phyloP scores from a whole-genome alignment of 1,284 basidiomycete species.

The Apiotrichum montevideense region DNA sequence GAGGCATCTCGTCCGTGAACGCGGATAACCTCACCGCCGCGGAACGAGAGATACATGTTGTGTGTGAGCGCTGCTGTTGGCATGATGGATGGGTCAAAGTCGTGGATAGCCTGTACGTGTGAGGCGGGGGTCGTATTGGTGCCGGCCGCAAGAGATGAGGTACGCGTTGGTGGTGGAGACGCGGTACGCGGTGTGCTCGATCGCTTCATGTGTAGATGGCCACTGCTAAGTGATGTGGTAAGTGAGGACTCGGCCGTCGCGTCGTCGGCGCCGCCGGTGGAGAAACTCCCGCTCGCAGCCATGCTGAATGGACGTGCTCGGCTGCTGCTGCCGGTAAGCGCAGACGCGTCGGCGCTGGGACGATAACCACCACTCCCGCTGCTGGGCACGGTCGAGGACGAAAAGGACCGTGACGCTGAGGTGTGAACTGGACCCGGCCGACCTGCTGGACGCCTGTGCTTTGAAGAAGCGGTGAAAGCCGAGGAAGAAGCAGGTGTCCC shows the following conservation, averaged over 20 bases:
- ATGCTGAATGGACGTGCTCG: not conserved
- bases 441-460: not conserved
- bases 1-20: constrained; percentile 79
- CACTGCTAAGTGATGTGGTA: not conserved
- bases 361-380: too few species aligned
- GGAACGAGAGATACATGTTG: constrained; percentile 80
- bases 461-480: not conserved
- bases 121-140: not conserved
- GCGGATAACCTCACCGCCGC: constrained; percentile 81
- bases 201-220: not conserved
- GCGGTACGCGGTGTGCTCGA: constrained; percentile 4
- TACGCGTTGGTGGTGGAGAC: constrained; percentile 6
- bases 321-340: not conserved
- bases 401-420: not conserved
- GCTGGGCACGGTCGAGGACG: not conserved
- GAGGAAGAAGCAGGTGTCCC: not conserved
- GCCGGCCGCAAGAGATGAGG: constrained; percentile 1
- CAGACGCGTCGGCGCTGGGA: not conserved
- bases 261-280: too few species aligned
- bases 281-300: not conserved
- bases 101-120: constrained; percentile 74
- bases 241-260: too few species aligned
- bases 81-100: constrained; percentile 61
- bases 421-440: not conserved
- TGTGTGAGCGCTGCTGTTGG: constrained; percentile 47